Base-by-base conservation (phyloP, 176 grass and related monocot genomes). In the Ananas comosus region DNA sequence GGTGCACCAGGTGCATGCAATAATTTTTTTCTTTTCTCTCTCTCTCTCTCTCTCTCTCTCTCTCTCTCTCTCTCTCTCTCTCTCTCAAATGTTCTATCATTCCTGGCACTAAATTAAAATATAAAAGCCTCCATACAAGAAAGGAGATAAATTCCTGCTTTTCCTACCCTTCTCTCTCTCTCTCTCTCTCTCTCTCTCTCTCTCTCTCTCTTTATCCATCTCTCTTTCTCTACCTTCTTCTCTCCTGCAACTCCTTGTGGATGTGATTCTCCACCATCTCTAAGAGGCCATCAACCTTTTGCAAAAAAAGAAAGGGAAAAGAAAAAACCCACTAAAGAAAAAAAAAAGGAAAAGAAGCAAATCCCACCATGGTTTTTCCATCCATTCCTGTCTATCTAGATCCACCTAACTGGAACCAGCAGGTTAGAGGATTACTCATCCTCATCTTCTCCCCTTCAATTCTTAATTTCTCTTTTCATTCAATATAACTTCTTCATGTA, bases 391-490 rank as follows among this genome's bases (percentile, higher is more conserved):
- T 82, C 76, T 91, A 86, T 75, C 78, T 86, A 91, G 92, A 96
- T 96, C 88, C 88, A 75, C 85, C 78, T 68, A 88, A 91, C 68
- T 96, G 92, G 92, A 91, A 91, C 85, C 88, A 91, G 88, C 85
- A 91, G 64, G 82, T 73, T 77, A 79, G 19, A 68, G 64, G 13
- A 61, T 51, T 85, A 27, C 76, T 69, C 50, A 64, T 66, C 19
- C 72, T 70, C 29, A 54, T 66, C 23, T 51, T 23, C 17, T 54
- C 1, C 47, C 65, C 63, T 29, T n/a, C 13, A 9, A 13, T 8
- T 42, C 66, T 53, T 23, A 23, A 0, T 23, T 29, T 69, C 77
- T 84, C 67, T 71, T 74, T 75, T 49, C 28, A 67, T 64, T 4
- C 28, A 82, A 29, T 23, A 49, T 64, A 63, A 49, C 63, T 69